Evolutionary conservation across 1,284 basidiomycete species (phyloP), one percentile per base, ranked within the genome.

Genomic region (Papiliotrema nemorosa): DNA sequence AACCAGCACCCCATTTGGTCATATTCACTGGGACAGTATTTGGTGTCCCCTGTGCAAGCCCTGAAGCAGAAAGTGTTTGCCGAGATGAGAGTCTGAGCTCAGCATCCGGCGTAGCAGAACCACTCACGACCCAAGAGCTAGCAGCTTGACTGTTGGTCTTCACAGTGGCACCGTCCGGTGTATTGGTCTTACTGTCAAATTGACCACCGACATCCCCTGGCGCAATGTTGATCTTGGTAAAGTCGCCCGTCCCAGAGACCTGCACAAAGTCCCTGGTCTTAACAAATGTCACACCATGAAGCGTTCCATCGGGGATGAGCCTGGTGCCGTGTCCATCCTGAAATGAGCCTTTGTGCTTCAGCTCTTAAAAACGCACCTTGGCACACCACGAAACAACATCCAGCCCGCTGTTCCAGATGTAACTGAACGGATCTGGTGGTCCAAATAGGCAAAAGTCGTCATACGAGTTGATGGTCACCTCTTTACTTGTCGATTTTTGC

Each of bases 221-320:
- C 1, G 62, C 57, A 14, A 67, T 57, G 35, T 66, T 66, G 53
- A 69, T 64, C 39, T 67, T 64, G 13, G 65, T 67, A 24, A 69
- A 64, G 42, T 69, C 63, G 20, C 67, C 67, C 27, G 61, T 47
- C n/a, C 67, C 67, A 24, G 63, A 66, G 3, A 69, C 65, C 47
- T 69, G 67, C 3, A 67, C 56, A 52, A 55, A 69, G 35, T 56
- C 60, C 18, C 56, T 34, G 6, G 63, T 56, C 38, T 61, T 66
- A 29, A 69, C 63, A 50, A 61, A 69, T 5, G 67, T 69, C 22
- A 67, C 67, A 2, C 67, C 67, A 14, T 60, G 57, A 21, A 69
- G 29, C 20, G 65, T 65, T 12, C 63, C 63, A 37, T 69, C 62
- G 6, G 67, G 67, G 34, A 69, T 67, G 29, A 64, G 27, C 27